Percentiles rank a stretch among this genome's conserved stretches.
These are phyloP conservation scores for Aphanomyces invadans DNA, from an alignment of 352 stramenopile genomes.

Conservation along the genomic window DNA sequence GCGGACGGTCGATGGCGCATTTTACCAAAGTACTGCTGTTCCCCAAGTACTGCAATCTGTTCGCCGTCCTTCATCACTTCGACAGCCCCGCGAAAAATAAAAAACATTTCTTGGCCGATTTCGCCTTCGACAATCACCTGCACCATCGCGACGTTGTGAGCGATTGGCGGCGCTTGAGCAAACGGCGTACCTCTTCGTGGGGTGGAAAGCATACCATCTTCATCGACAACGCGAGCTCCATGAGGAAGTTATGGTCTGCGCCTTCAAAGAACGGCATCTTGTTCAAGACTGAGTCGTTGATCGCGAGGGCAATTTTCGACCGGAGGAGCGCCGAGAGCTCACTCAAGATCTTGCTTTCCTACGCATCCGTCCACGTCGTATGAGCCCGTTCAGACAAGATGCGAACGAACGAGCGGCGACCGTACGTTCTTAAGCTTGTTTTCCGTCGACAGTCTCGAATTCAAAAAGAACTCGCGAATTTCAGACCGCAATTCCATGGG, in stretches of 20 bases:
- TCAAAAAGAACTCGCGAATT: slow-evolving; percentile 78
- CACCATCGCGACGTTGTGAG: no score
- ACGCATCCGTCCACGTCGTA: background rate
- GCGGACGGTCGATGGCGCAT: background rate
- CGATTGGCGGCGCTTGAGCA: no score
- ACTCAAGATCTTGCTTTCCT: slow-evolving; percentile 56
- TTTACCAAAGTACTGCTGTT: slow-evolving; percentile 82
- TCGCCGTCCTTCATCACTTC: slow-evolving; percentile 53
- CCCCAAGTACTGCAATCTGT: slow-evolving; percentile 56
- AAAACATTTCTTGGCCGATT: slow-evolving; percentile 81
- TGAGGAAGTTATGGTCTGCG: slow-evolving; percentile 72
- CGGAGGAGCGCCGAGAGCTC: slow-evolving; percentile 63
- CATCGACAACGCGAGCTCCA: slow-evolving; percentile 78
- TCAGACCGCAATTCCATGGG: slow-evolving; percentile 65
- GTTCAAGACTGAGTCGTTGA: slow-evolving; percentile 74
- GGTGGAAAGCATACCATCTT: slow-evolving; percentile 76
- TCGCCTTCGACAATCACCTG: slow-evolving; percentile 66
- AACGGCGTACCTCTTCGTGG: slow-evolving; percentile 43
- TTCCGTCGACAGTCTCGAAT: slow-evolving; percentile 61
- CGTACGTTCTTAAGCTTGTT: slow-evolving; percentile 59
- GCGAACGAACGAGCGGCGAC: background rate
- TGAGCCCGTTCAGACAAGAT: no score
- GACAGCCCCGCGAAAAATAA: slow-evolving; percentile 72
- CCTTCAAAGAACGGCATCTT: slow-evolving; percentile 78
- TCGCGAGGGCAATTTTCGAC: slow-evolving; percentile 77